Evolutionary conservation across 768 basidiomycete species (phyloP), one percentile per base, ranked within the genome.

Genomic region (Russula vinacea): DNA sequence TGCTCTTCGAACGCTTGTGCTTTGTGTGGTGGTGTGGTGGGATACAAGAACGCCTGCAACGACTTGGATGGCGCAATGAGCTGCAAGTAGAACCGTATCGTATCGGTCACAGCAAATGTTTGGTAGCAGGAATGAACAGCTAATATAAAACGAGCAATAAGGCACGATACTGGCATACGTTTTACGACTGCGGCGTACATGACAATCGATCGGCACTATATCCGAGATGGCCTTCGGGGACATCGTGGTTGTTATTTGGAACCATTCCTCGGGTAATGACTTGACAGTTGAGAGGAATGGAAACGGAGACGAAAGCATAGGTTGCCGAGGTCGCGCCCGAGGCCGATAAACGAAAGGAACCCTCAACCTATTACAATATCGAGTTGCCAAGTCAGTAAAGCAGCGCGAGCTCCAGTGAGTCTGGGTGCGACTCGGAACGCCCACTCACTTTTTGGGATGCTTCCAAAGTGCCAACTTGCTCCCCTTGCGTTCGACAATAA

Each of bases 71-170:
- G 75, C 10, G 80, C 85, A 33, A 77, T 77, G 42, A 89, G 75
- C 67, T 88, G 88, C 19, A 89, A 70, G 68, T 87, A 85, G 72
- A 88, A 84, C 8, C 86, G 85, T 9, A 89, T 85, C 19, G 75
- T 76, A 66, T 88, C 84, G 11, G 75, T 70, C 35, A 86, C 45
- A 9, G 81, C 80, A 72, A 80, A 89, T 19, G 81, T 78, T 53
- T 80, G 81, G 13, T 78, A 7, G 78, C 77, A 14, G 87, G 88
- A 19, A 88, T 75, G 71, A 88, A 84, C 14, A 88, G 70, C 87
- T 89, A 29, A 29, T 29, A 29, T 29, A n/a, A 66, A 19, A n/a
- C 29, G 29, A 29, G 29, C 29, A 29, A 29, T 29, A 5, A 35
- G 35, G 35, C 8, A 10, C 35, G 35, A 29, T 29, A 29, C 29